Conservation (phyloP, 2,329 filamentous ascomycete genomes). For the Penicillium aurantiogriseum region DNA sequence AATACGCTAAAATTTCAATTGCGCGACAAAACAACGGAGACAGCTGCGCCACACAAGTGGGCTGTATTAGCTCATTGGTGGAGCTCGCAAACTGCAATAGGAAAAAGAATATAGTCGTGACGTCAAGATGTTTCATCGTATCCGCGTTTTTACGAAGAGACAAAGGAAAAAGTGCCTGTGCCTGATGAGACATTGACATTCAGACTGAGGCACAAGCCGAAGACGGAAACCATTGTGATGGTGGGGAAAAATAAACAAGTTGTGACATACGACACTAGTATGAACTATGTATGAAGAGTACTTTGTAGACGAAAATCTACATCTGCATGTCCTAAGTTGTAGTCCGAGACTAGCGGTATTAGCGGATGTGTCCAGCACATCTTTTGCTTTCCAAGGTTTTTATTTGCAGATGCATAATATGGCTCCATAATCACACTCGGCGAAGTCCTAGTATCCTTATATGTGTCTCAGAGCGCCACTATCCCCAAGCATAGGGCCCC, state of each 20-base stretch:
- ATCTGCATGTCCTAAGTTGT: neutral
- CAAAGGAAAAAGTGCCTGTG: conserved; percentile 5
- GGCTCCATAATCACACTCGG: neutral
- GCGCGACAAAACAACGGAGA: neutral
- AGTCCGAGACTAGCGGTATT: neutral
- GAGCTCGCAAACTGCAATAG: conserved; percentile 3
- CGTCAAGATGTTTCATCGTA: conserved; percentile 23
- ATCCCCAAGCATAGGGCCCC: neutral
- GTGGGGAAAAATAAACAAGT: neutral
- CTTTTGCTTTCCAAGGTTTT: neutral
- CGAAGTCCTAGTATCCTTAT: neutral
- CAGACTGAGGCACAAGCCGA: conserved; percentile 10
- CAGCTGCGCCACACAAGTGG: conserved; percentile 25
- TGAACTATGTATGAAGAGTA: neutral
- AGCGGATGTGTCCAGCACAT: neutral
- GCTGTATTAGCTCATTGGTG: conserved; percentile 17
- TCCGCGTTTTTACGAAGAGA: conserved; percentile 3
- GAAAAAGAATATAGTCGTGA: conserved; percentile 21
- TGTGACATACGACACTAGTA: neutral
- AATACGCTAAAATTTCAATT: conserved; percentile 2
- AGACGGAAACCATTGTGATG: neutral
- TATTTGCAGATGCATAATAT: neutral
- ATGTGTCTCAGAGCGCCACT: neutral
- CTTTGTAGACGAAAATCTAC: neutral
- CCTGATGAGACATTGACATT: conserved; percentile 15